Evolutionary conservation across 1,284 basidiomycete species (phyloP).

Genomic region (Vanrija sp.): DNA sequence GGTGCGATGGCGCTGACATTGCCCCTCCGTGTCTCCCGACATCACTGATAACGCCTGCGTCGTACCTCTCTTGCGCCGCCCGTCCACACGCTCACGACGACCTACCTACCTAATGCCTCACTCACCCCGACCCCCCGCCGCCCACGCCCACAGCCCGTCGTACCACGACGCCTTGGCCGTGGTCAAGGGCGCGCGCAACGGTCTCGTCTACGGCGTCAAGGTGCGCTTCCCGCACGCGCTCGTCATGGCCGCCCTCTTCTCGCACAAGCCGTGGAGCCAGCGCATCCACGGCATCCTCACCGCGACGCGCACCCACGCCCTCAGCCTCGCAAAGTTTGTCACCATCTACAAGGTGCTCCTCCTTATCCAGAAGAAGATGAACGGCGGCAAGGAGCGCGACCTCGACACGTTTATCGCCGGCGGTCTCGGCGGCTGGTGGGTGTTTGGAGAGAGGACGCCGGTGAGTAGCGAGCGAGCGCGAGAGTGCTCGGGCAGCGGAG

Average conservation of each 20-base stretch:
- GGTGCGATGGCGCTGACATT: too few species aligned
- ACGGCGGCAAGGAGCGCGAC: constrained; percentile 73
- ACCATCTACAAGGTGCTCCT: constrained; percentile 85
- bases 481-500: not conserved
- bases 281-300: constrained; percentile 62
- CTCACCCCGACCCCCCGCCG: too few species aligned
- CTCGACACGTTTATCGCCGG: constrained; percentile 91
- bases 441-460: constrained; percentile 92
- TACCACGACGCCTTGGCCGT: constrained; percentile 88
- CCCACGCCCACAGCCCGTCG: constrained; percentile 54
- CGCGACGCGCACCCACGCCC: constrained; percentile 64
- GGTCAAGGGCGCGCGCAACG: constrained; percentile 92
- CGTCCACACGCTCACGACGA: too few species aligned
- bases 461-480: constrained; percentile 29
- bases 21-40: not conserved
- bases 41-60: not conserved
- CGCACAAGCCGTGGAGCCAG: constrained; percentile 64
- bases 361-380: constrained; percentile 72
- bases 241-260: constrained; percentile 96
- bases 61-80: not conserved
- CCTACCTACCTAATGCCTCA: too few species aligned
- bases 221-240: constrained; percentile 96
- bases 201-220: constrained; percentile 81
- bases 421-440: constrained; percentile 82
- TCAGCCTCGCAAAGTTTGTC: constrained; percentile 90